Base-by-base conservation (phyloP, 371 early-diverging fungal species). In the Rhizopus microsporus region DNA sequence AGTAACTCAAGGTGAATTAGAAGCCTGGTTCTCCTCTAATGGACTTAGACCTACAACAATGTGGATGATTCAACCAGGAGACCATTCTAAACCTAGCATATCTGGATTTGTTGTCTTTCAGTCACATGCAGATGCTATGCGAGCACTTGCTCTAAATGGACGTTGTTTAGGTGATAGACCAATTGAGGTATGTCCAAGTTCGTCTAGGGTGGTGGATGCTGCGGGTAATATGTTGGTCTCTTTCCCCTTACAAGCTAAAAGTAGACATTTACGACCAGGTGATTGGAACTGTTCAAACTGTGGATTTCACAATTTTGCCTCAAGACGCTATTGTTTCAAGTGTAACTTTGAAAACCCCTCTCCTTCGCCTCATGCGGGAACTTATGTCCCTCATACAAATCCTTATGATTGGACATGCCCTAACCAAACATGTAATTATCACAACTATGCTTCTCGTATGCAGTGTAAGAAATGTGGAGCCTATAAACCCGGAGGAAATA, bases 281-380 rank as follows among this genome's bases (percentile, higher is more conserved):
- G 92, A 90, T 57, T 92, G 92, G 92, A 73, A 85, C 17, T 92
- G 92, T 62, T 73, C 81, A 54, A 76, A 77, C 42, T 92, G 93
- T 63, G 76, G 77, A 30, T 87, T 86, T 57, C 85, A 88, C 62
- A 92, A 92, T 68, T 92, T 88, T 67, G 87, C 91, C 5, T 83
- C 84, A 4, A 65, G 92, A 15, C 68, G 79, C 16, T 71, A 69
- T 3, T 92, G 93, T 66, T 78, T 83, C 64, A 87, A 88, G 56
- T 91, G 92, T 72, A 79, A 85, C 65, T 65, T 72, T 5, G 71
- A 71, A 16, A 74, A 74, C n/a, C 82, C 81, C 44, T 68, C 64
- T 43, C 75, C 80, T 30, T 31, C 62, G n/a, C 44, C 66, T 4
- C 60, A 59, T 44, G 46, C 65, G 2, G 53, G 68, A n/a, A 51